Conservation (phyloP, 2,329 filamentous ascomycete species). For the Penicillium sp. region DNA sequence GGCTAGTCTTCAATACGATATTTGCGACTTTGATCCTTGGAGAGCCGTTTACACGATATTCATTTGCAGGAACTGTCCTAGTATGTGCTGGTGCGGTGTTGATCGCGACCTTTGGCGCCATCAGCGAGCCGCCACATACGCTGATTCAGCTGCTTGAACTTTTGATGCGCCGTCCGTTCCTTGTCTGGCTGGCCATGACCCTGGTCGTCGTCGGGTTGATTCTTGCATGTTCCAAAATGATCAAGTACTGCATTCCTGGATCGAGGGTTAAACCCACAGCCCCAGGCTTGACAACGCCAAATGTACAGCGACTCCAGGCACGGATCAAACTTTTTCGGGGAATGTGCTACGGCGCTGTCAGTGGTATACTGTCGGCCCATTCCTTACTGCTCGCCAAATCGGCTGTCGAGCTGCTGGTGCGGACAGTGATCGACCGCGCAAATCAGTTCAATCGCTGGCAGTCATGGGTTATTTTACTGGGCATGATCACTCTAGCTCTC, state of each 20-base stretch:
- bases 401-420: slow-evolving; percentile 86
- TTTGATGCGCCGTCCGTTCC: slow-evolving; percentile 66
- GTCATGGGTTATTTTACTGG: slow-evolving; percentile 83
- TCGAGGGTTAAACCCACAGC: slow-evolving; percentile 32
- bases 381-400: slow-evolving; percentile 91
- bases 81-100: slow-evolving; percentile 83
- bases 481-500: slow-evolving; percentile 73
- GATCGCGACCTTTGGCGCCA: slow-evolving; percentile 89
- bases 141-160: slow-evolving; percentile 74
- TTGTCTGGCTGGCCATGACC: slow-evolving; percentile 84
- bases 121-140: slow-evolving; percentile 86
- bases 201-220: slow-evolving; percentile 65
- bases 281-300: slow-evolving; percentile 41
- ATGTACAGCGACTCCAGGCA: slow-evolving; percentile 43
- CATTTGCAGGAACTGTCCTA: slow-evolving; percentile 80
- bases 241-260: slow-evolving; percentile 35
- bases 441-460: slow-evolving; percentile 97
- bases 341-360: slow-evolving; percentile 81
- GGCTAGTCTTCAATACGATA: slow-evolving; percentile 96
- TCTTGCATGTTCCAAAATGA: slow-evolving; percentile 51
- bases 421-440: slow-evolving; percentile 73
- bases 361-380: slow-evolving; percentile 90
- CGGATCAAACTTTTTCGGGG: slow-evolving; percentile 72
- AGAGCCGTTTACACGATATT: slow-evolving; percentile 91
- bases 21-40: slow-evolving; percentile 88